Conservation (phyloP, 148 eudicot species). For the Vaccinium myrtillus region DNA sequence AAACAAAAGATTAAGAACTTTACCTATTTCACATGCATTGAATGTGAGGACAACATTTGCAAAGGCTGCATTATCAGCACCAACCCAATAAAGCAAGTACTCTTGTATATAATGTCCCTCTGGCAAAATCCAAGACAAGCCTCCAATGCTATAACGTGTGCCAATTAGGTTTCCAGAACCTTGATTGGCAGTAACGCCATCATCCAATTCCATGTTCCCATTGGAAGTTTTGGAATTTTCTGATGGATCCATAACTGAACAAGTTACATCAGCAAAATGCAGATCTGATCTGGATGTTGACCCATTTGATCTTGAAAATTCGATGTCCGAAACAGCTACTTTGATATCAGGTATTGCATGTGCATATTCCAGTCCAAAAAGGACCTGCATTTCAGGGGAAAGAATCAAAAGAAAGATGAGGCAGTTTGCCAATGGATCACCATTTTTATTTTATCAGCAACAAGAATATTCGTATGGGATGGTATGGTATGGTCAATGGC, state of each 20-base stretch:
- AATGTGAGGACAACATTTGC: conserved; percentile 77
- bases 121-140: conserved; percentile 72
- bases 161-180: conserved; percentile 27
- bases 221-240: conserved; percentile 23
- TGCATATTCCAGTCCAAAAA: conserved; percentile 77
- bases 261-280: conserved; percentile 53
- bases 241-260: conserved; percentile 53
- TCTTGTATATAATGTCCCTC: conserved; percentile 58
- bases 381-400: conserved; percentile 46
- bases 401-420: conserved; percentile 3
- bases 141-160: conserved; percentile 55
- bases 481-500: neutral
- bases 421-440: neutral
- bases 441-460: neutral
- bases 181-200: conserved; percentile 24
- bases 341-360: conserved; percentile 59
- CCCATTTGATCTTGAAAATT: conserved; percentile 29
- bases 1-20: neutral
- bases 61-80: conserved; percentile 77
- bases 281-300: conserved; percentile 33
- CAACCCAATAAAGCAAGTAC: conserved; percentile 77
- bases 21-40: conserved; percentile 88
- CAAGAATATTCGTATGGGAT: neutral
- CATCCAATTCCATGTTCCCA: conserved; percentile 24
- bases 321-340: conserved; percentile 31